These are phyloP conservation scores for Septoria petroselini DNA, from an alignment of 2,329 filamentous ascomycete genomes.

Conservation along the genomic window DNA sequence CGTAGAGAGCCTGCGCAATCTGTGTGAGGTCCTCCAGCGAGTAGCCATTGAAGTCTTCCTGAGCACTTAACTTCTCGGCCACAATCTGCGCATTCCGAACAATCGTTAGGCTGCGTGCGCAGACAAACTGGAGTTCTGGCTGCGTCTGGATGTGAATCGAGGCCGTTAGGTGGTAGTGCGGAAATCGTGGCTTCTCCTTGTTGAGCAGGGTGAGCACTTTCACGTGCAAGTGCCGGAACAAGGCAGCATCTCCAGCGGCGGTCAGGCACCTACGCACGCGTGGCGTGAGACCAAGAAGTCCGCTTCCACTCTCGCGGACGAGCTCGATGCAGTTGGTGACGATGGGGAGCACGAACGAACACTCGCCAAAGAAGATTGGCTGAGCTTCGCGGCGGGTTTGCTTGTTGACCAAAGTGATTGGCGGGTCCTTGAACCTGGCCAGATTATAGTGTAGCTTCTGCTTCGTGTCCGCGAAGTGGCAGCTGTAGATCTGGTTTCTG, in stretches of 20 bases:
- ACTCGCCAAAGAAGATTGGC: slow-evolving; percentile 9
- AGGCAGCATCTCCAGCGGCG: background rate
- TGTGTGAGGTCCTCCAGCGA: slow-evolving; percentile 6
- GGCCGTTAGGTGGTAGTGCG: slow-evolving; percentile 1
- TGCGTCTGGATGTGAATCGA: slow-evolving; percentile 2
- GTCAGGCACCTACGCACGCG: background rate
- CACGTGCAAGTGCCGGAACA: slow-evolving; percentile 12
- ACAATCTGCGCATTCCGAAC: slow-evolving; percentile 6
- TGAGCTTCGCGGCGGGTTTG: slow-evolving; percentile 5
- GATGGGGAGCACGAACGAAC: slow-evolving; percentile 10
- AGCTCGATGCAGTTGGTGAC: slow-evolving; percentile 9
- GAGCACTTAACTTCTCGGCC: background rate
- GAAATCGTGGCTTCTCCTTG: background rate
- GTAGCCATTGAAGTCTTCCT: slow-evolving; percentile 12
- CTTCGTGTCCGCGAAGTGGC: background rate
- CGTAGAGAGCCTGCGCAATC: slow-evolving; percentile 9
- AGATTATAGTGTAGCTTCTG: slow-evolving; percentile 1
- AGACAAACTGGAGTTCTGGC: slow-evolving; percentile 1
- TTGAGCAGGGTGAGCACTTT: background rate
- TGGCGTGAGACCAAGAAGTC: background rate
- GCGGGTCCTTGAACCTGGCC: slow-evolving; percentile 3
- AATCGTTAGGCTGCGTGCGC: too few species aligned
- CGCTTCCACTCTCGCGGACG: background rate
- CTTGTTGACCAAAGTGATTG: slow-evolving; percentile 9
- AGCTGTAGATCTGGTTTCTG: slow-evolving; percentile 10